These are phyloP conservation scores for Pseudotulostoma volvatum DNA, from an alignment of 495 filamentous ascomycete species.

Conservation along the genomic window DNA sequence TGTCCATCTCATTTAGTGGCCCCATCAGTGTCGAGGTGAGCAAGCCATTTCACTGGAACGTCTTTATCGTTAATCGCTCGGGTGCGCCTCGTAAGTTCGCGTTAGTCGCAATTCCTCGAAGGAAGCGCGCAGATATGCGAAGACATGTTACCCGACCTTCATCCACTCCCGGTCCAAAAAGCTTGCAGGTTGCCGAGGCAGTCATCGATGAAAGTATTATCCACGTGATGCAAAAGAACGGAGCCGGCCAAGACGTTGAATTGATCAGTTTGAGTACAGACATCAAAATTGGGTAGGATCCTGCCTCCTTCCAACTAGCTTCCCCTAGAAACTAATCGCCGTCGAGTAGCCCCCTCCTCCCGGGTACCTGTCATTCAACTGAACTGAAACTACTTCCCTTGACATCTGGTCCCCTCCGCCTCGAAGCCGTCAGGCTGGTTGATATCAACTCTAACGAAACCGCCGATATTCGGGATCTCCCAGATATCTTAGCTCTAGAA, in stretches of 20 bases:
- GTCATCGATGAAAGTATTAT: slow-evolving; percentile 74
- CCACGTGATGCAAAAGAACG: slow-evolving; percentile 64
- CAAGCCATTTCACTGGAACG: slow-evolving; percentile 66
- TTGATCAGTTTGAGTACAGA: slow-evolving; percentile 72
- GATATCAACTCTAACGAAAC: slow-evolving; percentile 70
- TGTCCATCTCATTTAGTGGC: slow-evolving; percentile 59
- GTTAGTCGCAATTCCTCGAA: slow-evolving; percentile 60
- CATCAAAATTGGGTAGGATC: slow-evolving; percentile 56
- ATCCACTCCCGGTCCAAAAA: slow-evolving; percentile 24
- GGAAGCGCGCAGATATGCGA: slow-evolving; percentile 51
- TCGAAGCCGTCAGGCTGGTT: slow-evolving; percentile 69
- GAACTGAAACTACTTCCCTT: slow-evolving; percentile 70
- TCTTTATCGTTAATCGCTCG: slow-evolving; percentile 79
- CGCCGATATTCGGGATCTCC: slow-evolving; percentile 67
- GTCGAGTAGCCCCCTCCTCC: slow-evolving; percentile 41
- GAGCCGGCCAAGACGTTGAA: slow-evolving; percentile 53
- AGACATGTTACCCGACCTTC: slow-evolving; percentile 36
- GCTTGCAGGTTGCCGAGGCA: slow-evolving; percentile 49
- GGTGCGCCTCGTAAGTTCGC: slow-evolving; percentile 55
- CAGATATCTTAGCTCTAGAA: slow-evolving; percentile 46
- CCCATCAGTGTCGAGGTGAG: slow-evolving; percentile 48
- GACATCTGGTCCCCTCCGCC: slow-evolving; percentile 50
- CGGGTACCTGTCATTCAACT: slow-evolving; percentile 63
- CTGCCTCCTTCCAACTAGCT: background rate
- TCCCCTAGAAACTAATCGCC: slow-evolving; percentile 3